phyloP scores from a whole-genome alignment of 192 early-diverging fungal species.

The Coemansia sp. region DNA sequence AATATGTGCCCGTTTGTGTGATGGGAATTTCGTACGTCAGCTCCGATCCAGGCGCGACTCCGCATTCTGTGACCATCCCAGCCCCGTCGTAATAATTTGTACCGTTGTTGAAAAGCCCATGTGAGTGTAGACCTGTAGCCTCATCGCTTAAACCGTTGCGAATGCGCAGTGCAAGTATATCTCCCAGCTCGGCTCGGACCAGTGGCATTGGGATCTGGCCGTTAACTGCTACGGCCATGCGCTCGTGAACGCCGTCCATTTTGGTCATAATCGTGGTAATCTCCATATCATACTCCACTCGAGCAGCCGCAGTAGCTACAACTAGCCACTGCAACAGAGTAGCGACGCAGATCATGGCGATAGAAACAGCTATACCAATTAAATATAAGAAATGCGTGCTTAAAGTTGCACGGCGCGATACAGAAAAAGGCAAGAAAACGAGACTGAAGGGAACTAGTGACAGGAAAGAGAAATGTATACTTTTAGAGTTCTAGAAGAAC shows the following conservation, averaged over 20 bases:
- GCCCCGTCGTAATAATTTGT: slow-evolving; percentile 71
- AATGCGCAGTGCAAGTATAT: slow-evolving; percentile 34
- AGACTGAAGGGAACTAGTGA: neutral
- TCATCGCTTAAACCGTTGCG: slow-evolving; percentile 55
- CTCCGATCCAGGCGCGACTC: slow-evolving; percentile 59
- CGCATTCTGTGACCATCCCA: slow-evolving; percentile 69
- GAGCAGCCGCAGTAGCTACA: slow-evolving; percentile 1
- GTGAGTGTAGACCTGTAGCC: slow-evolving; percentile 67
- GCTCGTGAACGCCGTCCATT: slow-evolving; percentile 61
- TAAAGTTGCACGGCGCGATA: neutral
- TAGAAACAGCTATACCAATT: neutral
- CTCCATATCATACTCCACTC: slow-evolving; percentile 62
- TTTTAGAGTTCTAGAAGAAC: neutral
- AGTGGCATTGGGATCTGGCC: slow-evolving; percentile 58
- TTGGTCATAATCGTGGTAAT: slow-evolving; percentile 61
- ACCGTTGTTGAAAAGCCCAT: slow-evolving; percentile 77
- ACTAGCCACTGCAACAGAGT: neutral
- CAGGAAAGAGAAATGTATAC: neutral
- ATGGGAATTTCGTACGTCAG: slow-evolving; percentile 71
- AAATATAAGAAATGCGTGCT: neutral
- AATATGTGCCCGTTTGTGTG: slow-evolving; percentile 77
- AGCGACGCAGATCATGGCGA: neutral
- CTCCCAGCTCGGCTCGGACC: slow-evolving; percentile 13
- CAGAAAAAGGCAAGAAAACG: neutral
- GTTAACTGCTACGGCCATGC: slow-evolving; percentile 64